Evolutionary conservation across 495 filamentous ascomycete genomes (phyloP).

Genomic region (Penicillium salamii): DNA sequence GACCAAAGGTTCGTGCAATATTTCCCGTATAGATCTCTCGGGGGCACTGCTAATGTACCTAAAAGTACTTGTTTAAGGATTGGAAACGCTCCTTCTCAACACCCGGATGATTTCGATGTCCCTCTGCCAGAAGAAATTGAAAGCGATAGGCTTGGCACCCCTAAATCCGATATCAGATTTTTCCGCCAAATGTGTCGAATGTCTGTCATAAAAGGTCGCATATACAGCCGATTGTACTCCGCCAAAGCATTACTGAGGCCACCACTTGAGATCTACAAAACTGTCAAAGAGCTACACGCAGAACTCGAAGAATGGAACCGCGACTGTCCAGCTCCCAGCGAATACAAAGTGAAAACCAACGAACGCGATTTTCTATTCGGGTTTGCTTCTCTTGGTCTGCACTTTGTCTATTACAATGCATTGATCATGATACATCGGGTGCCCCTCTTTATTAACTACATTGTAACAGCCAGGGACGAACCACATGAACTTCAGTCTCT

Average conservation of each 20-base stretch:
- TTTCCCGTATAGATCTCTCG: background rate
- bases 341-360: slow-evolving; percentile 77
- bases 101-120: slow-evolving; percentile 95
- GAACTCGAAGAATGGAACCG: slow-evolving; percentile 92
- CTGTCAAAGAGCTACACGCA: slow-evolving; percentile 81
- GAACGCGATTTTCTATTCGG: slow-evolving; percentile 81
- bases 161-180: slow-evolving; percentile 73
- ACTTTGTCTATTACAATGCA: slow-evolving; percentile 94
- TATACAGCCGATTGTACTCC: slow-evolving; percentile 86
- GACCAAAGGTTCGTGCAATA: slow-evolving; percentile 69
- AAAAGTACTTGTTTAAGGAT: slow-evolving; percentile 82
- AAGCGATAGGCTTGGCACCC: slow-evolving; percentile 71
- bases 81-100: slow-evolving; percentile 83
- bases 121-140: slow-evolving; percentile 77
- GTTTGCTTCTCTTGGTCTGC: slow-evolving; percentile 81
- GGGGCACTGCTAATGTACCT: slow-evolving; percentile 1
- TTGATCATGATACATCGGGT: slow-evolving; percentile 95
- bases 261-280: slow-evolving; percentile 80
- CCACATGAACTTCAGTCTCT: slow-evolving; percentile 12
- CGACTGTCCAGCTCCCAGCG: slow-evolving; percentile 68
- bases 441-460: slow-evolving; percentile 88
- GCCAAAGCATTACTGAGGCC: slow-evolving; percentile 80
- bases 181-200: slow-evolving; percentile 89
- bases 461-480: slow-evolving; percentile 32
- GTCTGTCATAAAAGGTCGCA: slow-evolving; percentile 82